A percentile compares a stretch with the other conserved stretches of the same genome.
These are phyloP conservation scores for Ocimum tenuiflorum DNA, from an alignment of 257 asterid species.

Conservation along the genomic window DNA sequence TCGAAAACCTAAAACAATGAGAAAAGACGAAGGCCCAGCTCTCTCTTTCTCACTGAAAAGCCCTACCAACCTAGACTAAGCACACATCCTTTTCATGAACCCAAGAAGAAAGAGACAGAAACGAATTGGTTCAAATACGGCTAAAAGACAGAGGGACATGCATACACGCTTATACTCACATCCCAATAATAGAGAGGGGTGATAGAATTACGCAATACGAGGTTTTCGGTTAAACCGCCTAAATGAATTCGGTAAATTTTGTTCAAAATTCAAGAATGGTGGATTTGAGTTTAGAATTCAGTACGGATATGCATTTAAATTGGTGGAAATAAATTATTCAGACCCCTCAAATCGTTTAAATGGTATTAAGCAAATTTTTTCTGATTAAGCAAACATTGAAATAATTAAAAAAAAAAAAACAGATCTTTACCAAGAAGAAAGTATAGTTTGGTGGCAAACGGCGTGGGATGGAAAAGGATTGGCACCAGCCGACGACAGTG, in stretches of 20 bases:
- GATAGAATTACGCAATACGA: neutral
- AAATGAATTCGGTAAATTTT: too few species aligned
- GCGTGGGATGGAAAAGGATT: slow-evolving; percentile 22
- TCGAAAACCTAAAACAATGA: neutral
- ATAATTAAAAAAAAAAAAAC: slow-evolving; percentile 10
- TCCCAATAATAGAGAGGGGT: slow-evolving; percentile 20
- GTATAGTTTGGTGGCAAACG: slow-evolving; percentile 4
- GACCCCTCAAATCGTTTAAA: too few species aligned
- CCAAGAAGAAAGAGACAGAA: slow-evolving; percentile 34
- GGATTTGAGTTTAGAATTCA: too few species aligned
- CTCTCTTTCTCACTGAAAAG: slow-evolving; percentile 20
- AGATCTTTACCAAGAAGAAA: slow-evolving; percentile 20
- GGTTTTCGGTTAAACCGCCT: too few species aligned
- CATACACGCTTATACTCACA: slow-evolving; percentile 15
- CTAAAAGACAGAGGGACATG: slow-evolving; percentile 9
- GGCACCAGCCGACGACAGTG: slow-evolving; percentile 29
- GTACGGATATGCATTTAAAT: too few species aligned
- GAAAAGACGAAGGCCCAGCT: neutral
- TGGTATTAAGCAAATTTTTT: too few species aligned
- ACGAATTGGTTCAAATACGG: slow-evolving; percentile 14
- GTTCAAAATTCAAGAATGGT: too few species aligned
- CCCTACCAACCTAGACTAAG: slow-evolving; percentile 28
- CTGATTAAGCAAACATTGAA: neutral
- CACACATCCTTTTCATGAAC: slow-evolving; percentile 13
- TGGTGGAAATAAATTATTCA: too few species aligned